Percentiles rank a stretch among this genome's conserved stretches.
Conservation (phyloP, 768 basidiomycete genomes). For the Termitomyces bulborhizus region DNA sequence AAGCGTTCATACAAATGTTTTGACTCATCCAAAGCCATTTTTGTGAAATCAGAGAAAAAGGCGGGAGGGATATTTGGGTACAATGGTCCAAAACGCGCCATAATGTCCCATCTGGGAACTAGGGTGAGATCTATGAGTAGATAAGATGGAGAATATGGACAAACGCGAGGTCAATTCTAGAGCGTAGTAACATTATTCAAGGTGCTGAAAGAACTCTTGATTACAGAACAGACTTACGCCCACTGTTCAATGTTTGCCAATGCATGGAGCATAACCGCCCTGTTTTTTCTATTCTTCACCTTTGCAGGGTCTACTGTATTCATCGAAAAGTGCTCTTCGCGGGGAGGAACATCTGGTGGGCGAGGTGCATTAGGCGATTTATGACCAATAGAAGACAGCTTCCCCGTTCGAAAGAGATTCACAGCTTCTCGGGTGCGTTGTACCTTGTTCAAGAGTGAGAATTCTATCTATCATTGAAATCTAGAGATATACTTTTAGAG, state of each 20-base stretch:
- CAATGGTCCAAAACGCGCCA: constrained; percentile 64
- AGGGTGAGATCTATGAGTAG: background rate
- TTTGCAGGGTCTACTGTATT: constrained; percentile 58
- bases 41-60: constrained; percentile 78
- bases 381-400: constrained; percentile 62
- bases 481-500: constrained; percentile 40
- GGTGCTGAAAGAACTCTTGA: background rate
- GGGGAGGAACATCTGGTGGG: constrained; percentile 60
- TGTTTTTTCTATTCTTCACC: constrained; percentile 53
- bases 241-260: constrained; percentile 85
- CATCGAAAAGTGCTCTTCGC: constrained; percentile 43
- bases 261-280: constrained; percentile 74
- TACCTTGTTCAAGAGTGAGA: constrained; percentile 36
- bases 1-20: constrained; percentile 56
- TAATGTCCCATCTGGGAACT: constrained; percentile 67
- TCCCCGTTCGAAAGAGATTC: constrained; percentile 61
- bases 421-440: constrained; percentile 68
- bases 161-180: constrained; percentile 69
- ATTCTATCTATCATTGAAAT: no score
- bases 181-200: background rate
- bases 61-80: constrained; percentile 59
- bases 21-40: constrained; percentile 83
- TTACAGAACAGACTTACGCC: constrained; percentile 50
- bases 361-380: constrained; percentile 38
- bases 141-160: constrained; percentile 17